These are phyloP conservation scores for Podila clonocystis DNA, from an alignment of 192 early-diverging fungal genomes.

Conservation along the genomic window DNA sequence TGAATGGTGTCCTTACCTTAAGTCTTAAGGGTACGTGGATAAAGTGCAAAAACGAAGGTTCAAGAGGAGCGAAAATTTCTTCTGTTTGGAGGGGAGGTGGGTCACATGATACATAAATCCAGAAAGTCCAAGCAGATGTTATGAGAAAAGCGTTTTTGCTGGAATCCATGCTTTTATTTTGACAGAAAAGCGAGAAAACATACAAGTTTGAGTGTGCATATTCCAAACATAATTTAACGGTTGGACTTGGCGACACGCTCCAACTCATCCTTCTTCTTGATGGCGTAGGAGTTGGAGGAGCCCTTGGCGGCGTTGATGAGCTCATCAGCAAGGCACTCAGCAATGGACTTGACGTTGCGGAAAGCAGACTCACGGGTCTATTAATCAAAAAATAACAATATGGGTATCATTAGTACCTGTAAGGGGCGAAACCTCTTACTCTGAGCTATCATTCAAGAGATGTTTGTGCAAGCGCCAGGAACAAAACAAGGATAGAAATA, in stretches of 20 bases:
- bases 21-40: too few species aligned
- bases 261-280: conserved; percentile 99
- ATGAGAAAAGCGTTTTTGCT: not conserved
- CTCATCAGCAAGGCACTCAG: conserved; percentile 99
- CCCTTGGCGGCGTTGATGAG: conserved; percentile 99
- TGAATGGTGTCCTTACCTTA: too few species aligned
- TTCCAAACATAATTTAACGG: conserved; percentile 48
- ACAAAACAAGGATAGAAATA: too few species aligned
- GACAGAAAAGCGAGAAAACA: conserved; percentile 9
- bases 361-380: conserved; percentile 97
- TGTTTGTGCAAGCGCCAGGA: not conserved
- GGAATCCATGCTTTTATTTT: conserved; percentile 2
- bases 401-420: conserved; percentile 41
- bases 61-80: too few species aligned
- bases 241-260: conserved; percentile 85
- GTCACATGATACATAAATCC: not conserved
- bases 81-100: too few species aligned
- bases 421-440: conserved; percentile 57
- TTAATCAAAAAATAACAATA: not conserved
- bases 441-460: conserved; percentile 21
- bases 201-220: not conserved
- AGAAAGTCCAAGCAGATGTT: not conserved
- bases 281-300: conserved; percentile 99
- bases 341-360: conserved; percentile 99
- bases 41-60: too few species aligned